phyloP scores from a whole-genome alignment of 768 basidiomycete genomes.

The Amanita brunnescens region DNA sequence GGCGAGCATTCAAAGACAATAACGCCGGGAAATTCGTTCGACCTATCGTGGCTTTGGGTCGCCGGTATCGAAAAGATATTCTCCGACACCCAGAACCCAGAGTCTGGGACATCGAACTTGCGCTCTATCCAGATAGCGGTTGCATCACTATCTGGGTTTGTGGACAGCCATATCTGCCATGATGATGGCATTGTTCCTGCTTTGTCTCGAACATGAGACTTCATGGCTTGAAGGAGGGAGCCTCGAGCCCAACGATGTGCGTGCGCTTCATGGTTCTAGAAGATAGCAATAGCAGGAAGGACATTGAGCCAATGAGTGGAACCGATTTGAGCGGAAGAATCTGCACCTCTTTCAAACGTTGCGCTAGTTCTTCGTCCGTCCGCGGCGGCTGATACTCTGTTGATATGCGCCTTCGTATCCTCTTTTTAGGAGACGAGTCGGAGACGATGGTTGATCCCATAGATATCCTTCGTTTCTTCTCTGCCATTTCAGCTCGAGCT shows the following conservation, averaged over 20 bases:
- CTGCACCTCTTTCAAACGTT: conserved; percentile 59
- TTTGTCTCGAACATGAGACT: conserved; percentile 27
- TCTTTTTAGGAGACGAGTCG: conserved; percentile 27
- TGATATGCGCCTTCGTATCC: conserved; percentile 30
- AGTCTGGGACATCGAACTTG: conserved; percentile 63
- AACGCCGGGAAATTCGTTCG: conserved; percentile 44
- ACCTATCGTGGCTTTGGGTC: conserved; percentile 14
- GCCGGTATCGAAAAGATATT: conserved; percentile 54
- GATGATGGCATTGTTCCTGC: conserved; percentile 24
- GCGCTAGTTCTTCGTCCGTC: conserved; percentile 58
- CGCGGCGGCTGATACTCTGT: conserved; percentile 42
- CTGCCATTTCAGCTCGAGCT: conserved; percentile 12
- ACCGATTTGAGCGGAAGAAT: conserved; percentile 14
- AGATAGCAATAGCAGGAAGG: conserved; percentile 11
- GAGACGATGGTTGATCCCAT: conserved; percentile 10
- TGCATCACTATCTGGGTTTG: conserved; percentile 62
- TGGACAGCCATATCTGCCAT: conserved; percentile 69
- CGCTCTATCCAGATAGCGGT: conserved; percentile 76
- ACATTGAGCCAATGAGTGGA: conserved; percentile 11
- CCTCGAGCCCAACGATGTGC: conserved; percentile 67
- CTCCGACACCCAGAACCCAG: conserved; percentile 55
- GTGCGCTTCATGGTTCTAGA: conserved; percentile 65
- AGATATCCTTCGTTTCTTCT: conserved; percentile 28
- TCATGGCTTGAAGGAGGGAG: conserved; percentile 50
- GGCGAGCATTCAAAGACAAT: conserved; percentile 74